Evolutionary conservation across 768 basidiomycete species (phyloP).

Genomic region (Podaxis sp.): DNA sequence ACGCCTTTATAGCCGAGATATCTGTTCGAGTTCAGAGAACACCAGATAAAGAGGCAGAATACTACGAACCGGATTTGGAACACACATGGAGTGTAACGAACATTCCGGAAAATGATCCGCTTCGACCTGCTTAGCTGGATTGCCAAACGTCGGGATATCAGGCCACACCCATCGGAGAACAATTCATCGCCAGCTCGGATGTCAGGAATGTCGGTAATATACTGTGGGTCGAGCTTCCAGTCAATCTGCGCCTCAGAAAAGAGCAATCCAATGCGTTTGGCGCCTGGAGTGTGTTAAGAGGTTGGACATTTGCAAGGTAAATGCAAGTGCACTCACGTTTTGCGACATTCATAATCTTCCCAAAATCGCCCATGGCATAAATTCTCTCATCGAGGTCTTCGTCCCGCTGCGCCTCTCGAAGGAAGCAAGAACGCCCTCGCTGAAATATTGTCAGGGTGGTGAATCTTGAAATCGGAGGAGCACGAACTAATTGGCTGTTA

Average conservation of each 20-base stretch:
- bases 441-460: constrained; percentile 19
- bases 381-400: constrained; percentile 57
- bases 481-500: constrained; percentile 61
- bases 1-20: constrained; percentile 76
- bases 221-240: constrained; percentile 47
- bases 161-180: constrained; percentile 70
- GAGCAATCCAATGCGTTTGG: constrained; percentile 65
- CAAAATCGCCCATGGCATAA: constrained; percentile 57
- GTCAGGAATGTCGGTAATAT: constrained; percentile 55
- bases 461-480: background rate
- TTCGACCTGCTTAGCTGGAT: constrained; percentile 52
- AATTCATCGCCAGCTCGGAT: constrained; percentile 54
- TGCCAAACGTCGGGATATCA: constrained; percentile 54
- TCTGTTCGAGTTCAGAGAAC: constrained; percentile 26
- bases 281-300: constrained; percentile 36
- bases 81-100: constrained; percentile 58
- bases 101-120: constrained; percentile 51
- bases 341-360: constrained; percentile 58
- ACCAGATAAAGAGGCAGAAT: background rate
- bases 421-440: constrained; percentile 63
- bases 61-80: constrained; percentile 56
- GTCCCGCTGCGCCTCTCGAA: constrained; percentile 53
- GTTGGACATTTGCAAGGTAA: background rate
- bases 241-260: constrained; percentile 66
- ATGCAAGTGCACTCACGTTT: constrained; percentile 41